Evolutionary conservation across 108 stramenopile genomes (phyloP), one percentile per base, ranked within the genome.

Genomic region (Discostella pseudostelligera): DNA sequence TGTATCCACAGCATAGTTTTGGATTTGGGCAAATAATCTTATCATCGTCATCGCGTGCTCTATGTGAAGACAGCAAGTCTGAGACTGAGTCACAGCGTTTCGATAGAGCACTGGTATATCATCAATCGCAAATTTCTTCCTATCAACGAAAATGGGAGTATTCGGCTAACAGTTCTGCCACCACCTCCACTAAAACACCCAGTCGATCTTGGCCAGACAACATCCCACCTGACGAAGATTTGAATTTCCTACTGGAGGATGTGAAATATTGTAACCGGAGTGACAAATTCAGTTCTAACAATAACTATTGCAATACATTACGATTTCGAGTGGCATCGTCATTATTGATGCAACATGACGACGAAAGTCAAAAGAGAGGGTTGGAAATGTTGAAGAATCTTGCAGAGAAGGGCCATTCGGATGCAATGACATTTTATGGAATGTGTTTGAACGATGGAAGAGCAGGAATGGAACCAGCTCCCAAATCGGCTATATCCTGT

Each of bases 381-480:
- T 66, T 79, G 53, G 58, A 53, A 11, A 74, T 71, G 39, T 17
- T 73, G 11, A n/a, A 39, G 7, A 12, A 26, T 7, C 72, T 74
- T 8, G 72, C 67, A 3, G 72, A 74, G 39, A 56, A 36, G 4
- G 48, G 48, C 39, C 36, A 59, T 40, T 3, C 57, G 1, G 67
- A 68, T 68, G 67, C 67, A n/a, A 68, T 68, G 67, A 57, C 39
- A 1, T 59, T 37, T 7, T 62, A 75, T 61, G 74, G 57, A 8
- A 81, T 74, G 45, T 67, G 78, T 53, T 37, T 83, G 14, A 85
- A 81, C 62, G 80, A 85, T 51, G 84, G 84, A 2, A 40, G 82
- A 36, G 67, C 55, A 13, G 78, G 69, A 8, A 20, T 79, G 11
- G 85, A 86, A 16, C 62, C 82, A 0, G 75, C 83, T 58, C 58